Conservation (phyloP, 2,329 filamentous ascomycete species). For the Talaromyces sp. region DNA sequence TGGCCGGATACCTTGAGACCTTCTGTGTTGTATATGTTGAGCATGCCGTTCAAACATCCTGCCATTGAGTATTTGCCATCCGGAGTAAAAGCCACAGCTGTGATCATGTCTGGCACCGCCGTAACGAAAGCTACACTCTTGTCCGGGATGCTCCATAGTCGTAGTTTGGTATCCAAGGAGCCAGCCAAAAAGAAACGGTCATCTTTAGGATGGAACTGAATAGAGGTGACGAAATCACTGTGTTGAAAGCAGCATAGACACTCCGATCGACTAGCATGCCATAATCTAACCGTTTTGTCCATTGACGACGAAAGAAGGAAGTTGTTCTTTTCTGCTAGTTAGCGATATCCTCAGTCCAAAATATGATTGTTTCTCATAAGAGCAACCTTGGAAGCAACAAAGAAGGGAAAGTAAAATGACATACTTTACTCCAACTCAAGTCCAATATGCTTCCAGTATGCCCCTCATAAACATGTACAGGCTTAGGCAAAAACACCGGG, state of each 20-base stretch:
- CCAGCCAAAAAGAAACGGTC: conserved; percentile 97
- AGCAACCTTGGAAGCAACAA: background rate
- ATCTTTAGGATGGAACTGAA: conserved; percentile 90
- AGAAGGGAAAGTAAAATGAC: conserved; percentile 3
- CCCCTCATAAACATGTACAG: conserved; percentile 76
- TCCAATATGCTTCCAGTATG: conserved; percentile 87
- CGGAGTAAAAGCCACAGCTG: conserved; percentile 88
- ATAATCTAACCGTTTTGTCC: conserved; percentile 94
- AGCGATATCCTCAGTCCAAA: background rate
- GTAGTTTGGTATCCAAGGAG: conserved; percentile 82
- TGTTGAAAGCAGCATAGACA: conserved; percentile 94
- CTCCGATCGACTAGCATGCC: conserved; percentile 84
- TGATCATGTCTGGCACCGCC: conserved; percentile 82
- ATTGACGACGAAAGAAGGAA: conserved; percentile 94
- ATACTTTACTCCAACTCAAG: conserved; percentile 89
- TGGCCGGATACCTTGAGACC: conserved; percentile 81
- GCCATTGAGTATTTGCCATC: conserved; percentile 90
- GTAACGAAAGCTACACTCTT: conserved; percentile 85
- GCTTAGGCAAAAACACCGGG: conserved; percentile 82
- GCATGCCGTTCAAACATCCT: conserved; percentile 81
- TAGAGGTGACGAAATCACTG: conserved; percentile 91
- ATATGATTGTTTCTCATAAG: no score
- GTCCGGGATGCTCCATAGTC: conserved; percentile 96
- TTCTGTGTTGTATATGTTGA: conserved; percentile 90
- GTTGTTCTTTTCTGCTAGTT: conserved; percentile 65